Base-by-base conservation (phyloP, 306 rosid species). In the Prunus fruticosa region DNA sequence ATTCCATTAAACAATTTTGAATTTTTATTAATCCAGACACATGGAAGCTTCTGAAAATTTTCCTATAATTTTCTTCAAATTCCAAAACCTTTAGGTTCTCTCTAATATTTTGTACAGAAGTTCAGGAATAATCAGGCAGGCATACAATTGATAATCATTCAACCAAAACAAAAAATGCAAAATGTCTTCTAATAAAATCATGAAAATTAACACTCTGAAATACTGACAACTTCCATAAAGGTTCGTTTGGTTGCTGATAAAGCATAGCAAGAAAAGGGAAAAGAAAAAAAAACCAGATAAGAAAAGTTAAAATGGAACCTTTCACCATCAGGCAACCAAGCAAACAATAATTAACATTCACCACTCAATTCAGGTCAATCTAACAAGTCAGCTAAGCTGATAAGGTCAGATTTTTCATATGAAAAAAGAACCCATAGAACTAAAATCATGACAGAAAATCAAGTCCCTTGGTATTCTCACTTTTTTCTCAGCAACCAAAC, bases 401-500 rank as follows among this genome's bases (percentile, higher is more conserved):
- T 9, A 20, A 25, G 3, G 61, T 10, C 5, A 13, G 7, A 56
- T 16, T 46, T 28, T 66, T 47, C 57, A 41, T 38, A 64, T 28
- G 18, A 27, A 32, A 16, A 64, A 41, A 77, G n/a, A 47, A 27
- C 50, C 56, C 4, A 57, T 43, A 58, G 41, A 22, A 28, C 67
- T 46, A 8, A 18, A 45, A 58, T 6, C 72, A 49, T 11, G 68
- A 70, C 46, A 30, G 3, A 68, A 8, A 41, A 28, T 14, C 49
- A 74, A 27, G 54, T 47, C 71, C 70, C 22, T 53, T 64, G 64
- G 53, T 56, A 15, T 61, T 60, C 45, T 18, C 58, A 81, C 64
- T 53, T 73, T 73, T 12, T 68, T 67, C 41, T 20, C 68, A 78
- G 52, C 53, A 72, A 74, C 38, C 56, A 27, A 38, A 49, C 61